A percentile compares a stretch with the other conserved stretches of the same genome.
Conservation (phyloP, 192 early-diverging fungal species). For the Haplosporangium gracile region DNA sequence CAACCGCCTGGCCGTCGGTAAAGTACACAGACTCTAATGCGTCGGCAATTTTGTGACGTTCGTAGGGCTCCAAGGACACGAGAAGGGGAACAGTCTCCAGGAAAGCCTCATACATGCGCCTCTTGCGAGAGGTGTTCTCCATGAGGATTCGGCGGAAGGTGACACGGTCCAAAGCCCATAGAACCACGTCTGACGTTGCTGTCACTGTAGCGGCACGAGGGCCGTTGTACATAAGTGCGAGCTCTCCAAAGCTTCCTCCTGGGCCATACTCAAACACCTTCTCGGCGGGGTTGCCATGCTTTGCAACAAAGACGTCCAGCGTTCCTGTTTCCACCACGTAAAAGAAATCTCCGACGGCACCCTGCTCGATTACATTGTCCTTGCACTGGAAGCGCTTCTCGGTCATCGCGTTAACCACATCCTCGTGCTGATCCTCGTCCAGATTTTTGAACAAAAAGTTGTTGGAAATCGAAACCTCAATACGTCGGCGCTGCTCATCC, state of each 20-base stretch:
- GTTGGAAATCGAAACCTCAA: slow-evolving; percentile 82
- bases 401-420: slow-evolving; percentile 96
- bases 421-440: slow-evolving; percentile 95
- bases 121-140: slow-evolving; percentile 96
- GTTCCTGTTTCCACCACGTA: slow-evolving; percentile 97
- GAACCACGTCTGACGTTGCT: slow-evolving; percentile 83
- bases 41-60: slow-evolving; percentile 99
- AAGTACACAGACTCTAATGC: slow-evolving; percentile 94
- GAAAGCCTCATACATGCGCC: slow-evolving; percentile 97
- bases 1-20: slow-evolving; percentile 85
- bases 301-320: slow-evolving; percentile 91
- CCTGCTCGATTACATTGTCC: slow-evolving; percentile 91
- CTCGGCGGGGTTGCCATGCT: slow-evolving; percentile 70
- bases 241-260: slow-evolving; percentile 96
- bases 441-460: slow-evolving; percentile 96
- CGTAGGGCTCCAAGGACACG: slow-evolving; percentile 92
- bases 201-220: slow-evolving; percentile 97
- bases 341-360: slow-evolving; percentile 97
- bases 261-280: slow-evolving; percentile 86
- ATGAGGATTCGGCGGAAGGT: slow-evolving; percentile 98
- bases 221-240: slow-evolving; percentile 99
- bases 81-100: slow-evolving; percentile 93
- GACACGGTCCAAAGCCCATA: slow-evolving; percentile 98
- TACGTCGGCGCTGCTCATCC: slow-evolving; percentile 85
- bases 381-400: slow-evolving; percentile 83